These are phyloP conservation scores for Mucor ambiguus DNA, from an alignment of 371 early-diverging fungal genomes.

Conservation along the genomic window DNA sequence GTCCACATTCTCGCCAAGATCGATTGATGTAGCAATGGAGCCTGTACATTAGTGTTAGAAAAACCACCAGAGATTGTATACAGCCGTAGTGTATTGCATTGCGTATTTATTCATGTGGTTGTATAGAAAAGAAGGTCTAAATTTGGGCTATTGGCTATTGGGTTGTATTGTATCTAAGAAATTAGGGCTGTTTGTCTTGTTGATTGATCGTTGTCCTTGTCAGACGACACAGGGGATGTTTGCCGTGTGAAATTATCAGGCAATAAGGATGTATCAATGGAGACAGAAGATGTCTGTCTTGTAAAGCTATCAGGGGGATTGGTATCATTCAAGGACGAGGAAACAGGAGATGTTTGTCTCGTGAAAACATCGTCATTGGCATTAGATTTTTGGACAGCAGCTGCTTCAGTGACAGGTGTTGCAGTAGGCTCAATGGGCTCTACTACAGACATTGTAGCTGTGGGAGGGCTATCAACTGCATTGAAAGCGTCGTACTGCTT, in stretches of 20 bases:
- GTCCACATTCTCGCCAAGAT: background rate
- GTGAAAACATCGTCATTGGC: background rate
- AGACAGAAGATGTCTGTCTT: background rate
- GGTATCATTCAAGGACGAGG: background rate
- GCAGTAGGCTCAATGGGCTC: conserved; percentile 1
- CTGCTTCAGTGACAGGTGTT: background rate
- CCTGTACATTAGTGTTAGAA: background rate
- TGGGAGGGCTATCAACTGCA: background rate
- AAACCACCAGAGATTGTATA: background rate
- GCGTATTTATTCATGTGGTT: background rate
- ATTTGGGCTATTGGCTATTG: background rate
- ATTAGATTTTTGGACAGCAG: background rate
- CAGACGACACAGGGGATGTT: background rate
- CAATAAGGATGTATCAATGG: too few relatives aligned
- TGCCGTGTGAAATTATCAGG: too few relatives aligned
- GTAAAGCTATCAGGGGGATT: too few relatives aligned
- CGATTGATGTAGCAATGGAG: background rate
- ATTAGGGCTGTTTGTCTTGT: background rate
- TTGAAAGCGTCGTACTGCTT: background rate
- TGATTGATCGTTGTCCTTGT: too few relatives aligned
- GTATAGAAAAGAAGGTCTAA: background rate
- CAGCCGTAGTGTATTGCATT: background rate
- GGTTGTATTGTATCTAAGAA: background rate
- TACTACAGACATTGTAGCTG: background rate
- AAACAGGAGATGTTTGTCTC: background rate